phyloP scores from a whole-genome alignment of 2,329 filamentous ascomycete genomes.

The Neocatenulostroma microsporum region DNA sequence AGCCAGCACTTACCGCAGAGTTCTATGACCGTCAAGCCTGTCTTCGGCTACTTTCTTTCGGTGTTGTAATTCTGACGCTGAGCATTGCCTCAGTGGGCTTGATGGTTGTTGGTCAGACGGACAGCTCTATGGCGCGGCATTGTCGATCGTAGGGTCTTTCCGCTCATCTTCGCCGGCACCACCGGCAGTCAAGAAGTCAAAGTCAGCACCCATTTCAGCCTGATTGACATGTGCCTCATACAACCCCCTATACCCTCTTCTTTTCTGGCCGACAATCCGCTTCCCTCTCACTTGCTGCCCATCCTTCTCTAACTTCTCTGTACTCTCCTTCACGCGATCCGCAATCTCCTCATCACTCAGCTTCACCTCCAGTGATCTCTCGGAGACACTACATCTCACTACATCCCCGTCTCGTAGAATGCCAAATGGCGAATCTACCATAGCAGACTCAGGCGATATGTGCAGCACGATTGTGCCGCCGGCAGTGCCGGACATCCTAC shows the following conservation, averaged over 20 bases:
- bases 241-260: conserved; percentile 52
- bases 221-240: conserved; percentile 55
- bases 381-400: conserved; percentile 41
- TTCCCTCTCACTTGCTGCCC: conserved; percentile 23
- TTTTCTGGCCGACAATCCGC: conserved; percentile 22
- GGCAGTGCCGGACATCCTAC: conserved; percentile 49
- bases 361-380: conserved; percentile 35
- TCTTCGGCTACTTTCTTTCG: no score
- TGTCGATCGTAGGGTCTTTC: no score
- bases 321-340: conserved; percentile 30
- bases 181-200: conserved; percentile 49
- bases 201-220: conserved; percentile 53
- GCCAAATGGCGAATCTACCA: conserved; percentile 42
- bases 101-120: no score
- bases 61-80: no score
- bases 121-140: no score
- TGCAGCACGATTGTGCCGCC: conserved; percentile 50
- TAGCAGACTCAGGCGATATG: conserved; percentile 45
- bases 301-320: conserved; percentile 18
- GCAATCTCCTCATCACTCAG: conserved; percentile 37
- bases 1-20: no score
- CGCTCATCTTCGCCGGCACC: no score
- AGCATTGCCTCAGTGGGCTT: no score
- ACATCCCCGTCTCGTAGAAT: conserved; percentile 43
- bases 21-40: no score